Conservation (phyloP, 306 rosid genomes). For the Prunus fruticosa region DNA sequence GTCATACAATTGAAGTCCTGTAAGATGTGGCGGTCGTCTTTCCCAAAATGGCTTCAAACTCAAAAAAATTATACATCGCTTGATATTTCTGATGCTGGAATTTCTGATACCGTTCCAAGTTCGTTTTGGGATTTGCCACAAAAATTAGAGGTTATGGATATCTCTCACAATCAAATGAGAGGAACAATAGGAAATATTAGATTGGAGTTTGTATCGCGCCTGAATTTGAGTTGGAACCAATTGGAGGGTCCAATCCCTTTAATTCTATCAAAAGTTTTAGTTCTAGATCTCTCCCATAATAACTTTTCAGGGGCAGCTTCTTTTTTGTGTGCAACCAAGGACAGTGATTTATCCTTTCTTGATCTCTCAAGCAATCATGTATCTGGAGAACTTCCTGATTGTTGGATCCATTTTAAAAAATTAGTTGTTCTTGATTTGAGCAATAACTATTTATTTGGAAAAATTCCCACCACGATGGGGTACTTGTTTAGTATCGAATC, state of each 20-base stretch:
- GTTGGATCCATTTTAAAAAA: background rate
- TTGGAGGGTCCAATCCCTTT: background rate
- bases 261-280: fast-evolving
- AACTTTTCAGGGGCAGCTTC: no score
- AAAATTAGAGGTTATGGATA: background rate
- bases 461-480: slow-evolving; percentile 7
- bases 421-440: background rate
- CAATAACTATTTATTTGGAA: background rate
- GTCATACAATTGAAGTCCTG: background rate
- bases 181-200: background rate
- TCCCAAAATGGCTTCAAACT: no score
- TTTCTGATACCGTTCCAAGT: background rate
- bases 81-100: background rate
- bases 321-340: no score
- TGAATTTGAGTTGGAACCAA: background rate
- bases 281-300: background rate
- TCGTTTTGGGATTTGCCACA: background rate
- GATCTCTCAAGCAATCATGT: background rate
- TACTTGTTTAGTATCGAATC: background rate
- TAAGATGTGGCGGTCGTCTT: no score
- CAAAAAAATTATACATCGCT: no score
- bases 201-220: fast-evolving
- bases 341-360: background rate
- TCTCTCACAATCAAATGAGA: background rate
- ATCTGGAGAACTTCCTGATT: background rate